Conservation (phyloP, 768 basidiomycete species). For the Coprinopsis sp. region DNA sequence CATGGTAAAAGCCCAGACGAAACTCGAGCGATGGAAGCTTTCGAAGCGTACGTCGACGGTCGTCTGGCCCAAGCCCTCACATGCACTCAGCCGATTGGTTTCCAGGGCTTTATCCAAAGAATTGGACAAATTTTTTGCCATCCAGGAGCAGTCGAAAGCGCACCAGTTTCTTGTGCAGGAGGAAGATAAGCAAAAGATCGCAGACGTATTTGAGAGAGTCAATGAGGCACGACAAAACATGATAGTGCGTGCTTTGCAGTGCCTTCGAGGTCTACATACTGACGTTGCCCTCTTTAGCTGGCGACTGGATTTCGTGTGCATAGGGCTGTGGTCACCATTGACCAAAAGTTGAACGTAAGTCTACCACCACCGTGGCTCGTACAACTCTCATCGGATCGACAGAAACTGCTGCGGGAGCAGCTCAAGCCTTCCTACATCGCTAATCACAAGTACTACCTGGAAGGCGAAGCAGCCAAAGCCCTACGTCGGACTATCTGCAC, state of each 20-base stretch:
- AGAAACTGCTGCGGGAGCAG: slow-evolving; percentile 2
- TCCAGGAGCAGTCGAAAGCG: no score
- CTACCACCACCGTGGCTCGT: neutral
- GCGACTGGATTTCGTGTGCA: slow-evolving; percentile 6
- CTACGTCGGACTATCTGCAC: slow-evolving; percentile 18
- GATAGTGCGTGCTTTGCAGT: slow-evolving; percentile 7
- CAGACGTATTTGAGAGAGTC: slow-evolving; percentile 14
- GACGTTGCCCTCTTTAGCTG: slow-evolving; percentile 12
- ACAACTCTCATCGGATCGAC: slow-evolving; percentile 4
- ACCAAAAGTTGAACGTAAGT: slow-evolving; percentile 2
- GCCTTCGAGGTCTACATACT: neutral
- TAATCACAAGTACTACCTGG: no score
- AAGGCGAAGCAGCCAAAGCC: slow-evolving; percentile 5
- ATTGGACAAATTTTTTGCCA: slow-evolving; percentile 6
- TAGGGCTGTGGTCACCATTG: slow-evolving; percentile 6
- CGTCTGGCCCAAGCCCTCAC: neutral
- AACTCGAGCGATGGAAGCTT: no score
- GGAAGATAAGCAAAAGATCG: slow-evolving; percentile 11
- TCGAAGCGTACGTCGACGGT: slow-evolving; percentile 9
- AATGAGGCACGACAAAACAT: slow-evolving; percentile 13
- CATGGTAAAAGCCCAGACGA: slow-evolving; percentile 4
- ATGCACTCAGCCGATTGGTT: slow-evolving; percentile 5
- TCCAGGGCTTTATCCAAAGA: slow-evolving; percentile 6
- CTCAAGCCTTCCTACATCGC: slow-evolving; percentile 14
- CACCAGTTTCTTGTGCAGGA: slow-evolving; percentile 15